Percentiles rank a stretch among this genome's conserved stretches.
Evolutionary conservation across 129 eudicot species (phyloP).

Genomic region (Lactuca sativa): DNA sequence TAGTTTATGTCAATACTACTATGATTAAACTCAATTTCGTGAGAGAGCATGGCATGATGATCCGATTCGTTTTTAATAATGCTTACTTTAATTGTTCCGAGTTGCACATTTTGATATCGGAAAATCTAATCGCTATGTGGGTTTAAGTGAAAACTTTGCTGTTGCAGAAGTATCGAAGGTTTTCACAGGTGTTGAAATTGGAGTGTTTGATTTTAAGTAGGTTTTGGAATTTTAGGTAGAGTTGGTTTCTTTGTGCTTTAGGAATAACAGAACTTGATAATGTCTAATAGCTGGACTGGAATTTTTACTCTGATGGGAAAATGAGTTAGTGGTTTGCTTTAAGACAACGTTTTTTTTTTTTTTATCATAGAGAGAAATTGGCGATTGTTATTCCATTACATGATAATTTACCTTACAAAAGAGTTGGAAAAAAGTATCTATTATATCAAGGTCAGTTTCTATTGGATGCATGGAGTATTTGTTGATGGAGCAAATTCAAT

Average conservation of each 20-base stretch:
- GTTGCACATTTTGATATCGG: constrained; percentile 1
- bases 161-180: no score
- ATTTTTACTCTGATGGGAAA: background rate
- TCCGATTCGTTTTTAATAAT: background rate
- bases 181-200: background rate
- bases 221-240: background rate
- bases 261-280: constrained; percentile 1
- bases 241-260: background rate
- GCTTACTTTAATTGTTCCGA: background rate
- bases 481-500: constrained; percentile 1
- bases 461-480: background rate
- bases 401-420: no score
- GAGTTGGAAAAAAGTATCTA: no score
- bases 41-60: background rate
- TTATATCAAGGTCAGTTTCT: no score
- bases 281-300: background rate
- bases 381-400: background rate
- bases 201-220: background rate
- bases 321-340: background rate
- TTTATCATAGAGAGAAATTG: background rate
- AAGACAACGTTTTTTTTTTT: background rate
- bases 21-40: background rate
- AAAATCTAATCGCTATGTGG: constrained; percentile 5
- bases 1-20: background rate
- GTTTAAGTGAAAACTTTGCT: no score